Evolutionary conservation across 495 filamentous ascomycete species (phyloP), one percentile per base, ranked within the genome.

Genomic region (Neurospora tetrasperma): DNA sequence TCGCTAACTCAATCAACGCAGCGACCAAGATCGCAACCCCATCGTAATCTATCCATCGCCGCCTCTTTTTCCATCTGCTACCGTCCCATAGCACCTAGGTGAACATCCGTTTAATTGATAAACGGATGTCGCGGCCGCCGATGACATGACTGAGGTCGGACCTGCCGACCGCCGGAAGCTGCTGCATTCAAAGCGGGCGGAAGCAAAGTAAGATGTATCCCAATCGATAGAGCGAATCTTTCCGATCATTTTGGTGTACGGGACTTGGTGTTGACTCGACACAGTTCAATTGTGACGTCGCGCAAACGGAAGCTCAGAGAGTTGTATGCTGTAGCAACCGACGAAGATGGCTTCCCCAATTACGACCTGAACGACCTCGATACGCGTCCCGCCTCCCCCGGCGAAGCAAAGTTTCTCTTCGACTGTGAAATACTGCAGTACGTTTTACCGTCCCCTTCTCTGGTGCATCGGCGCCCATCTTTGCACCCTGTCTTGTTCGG

Each of bases 231-330:
- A 80, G 81, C 82, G 74, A 74, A 78, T 66, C 81, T 79, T 76
- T 79, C 82, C 82, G 82, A 82, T 82, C 81, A 79, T 80, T 82
- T 86, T 76, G 76, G 82, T 85, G 75, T 79, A 69, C 74, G 73
- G 75, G 79, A 76, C 14, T 69, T 23, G 38, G 69, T 82, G 73
- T 79, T 86, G 73, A 85, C 78, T 62, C 27, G 72, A 83, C 80
- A 71, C 80, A 94, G 92, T 86, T 88, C 86, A 85, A 90, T 90
- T 87, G 86, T 89, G 84, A 83, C 82, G 83, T 91, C 90, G 84
- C 91, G 92, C 78, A 93, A 94, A 86, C 90, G 91, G 80, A 94
- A 94, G 83, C 84, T 97, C 79, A 89, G 88, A 77, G 91, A 93
- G 84, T 87, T 97, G 76, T 94, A 90, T 84, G 83, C 86, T 72